phyloP scores from a whole-genome alignment of 2,329 filamentous ascomycete species.

The Dothiorella sarmentorum region DNA sequence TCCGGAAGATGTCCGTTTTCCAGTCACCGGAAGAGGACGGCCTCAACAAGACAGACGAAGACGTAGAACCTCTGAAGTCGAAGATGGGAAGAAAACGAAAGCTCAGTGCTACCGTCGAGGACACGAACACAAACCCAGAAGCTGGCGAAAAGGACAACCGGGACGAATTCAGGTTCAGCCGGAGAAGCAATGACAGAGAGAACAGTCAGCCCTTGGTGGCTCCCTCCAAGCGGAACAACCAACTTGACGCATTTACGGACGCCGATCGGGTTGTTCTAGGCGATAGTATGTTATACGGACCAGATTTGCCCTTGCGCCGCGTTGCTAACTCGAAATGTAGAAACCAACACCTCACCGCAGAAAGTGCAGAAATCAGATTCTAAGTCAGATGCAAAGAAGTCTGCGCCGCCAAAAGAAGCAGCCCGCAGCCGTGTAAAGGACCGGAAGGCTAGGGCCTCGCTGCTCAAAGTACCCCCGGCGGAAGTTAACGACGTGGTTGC shows the following conservation, averaged over 20 bases:
- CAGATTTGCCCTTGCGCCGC: too few relatives aligned
- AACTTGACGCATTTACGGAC: conserved; percentile 16
- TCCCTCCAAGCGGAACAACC: not conserved
- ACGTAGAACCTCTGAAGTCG: conserved; percentile 26
- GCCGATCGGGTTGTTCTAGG: conserved; percentile 38
- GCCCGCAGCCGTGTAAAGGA: conserved; percentile 17
- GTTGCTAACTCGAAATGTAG: conserved; percentile 9
- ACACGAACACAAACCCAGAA: conserved; percentile 21
- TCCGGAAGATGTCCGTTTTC: conserved; percentile 43
- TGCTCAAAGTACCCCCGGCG: conserved; percentile 1
- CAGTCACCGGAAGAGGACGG: conserved; percentile 37
- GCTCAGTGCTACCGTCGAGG: conserved; percentile 41
- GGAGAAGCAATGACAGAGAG: conserved; percentile 22
- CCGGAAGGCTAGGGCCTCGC: conserved; percentile 20
- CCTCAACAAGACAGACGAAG: conserved; percentile 29
- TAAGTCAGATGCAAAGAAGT: conserved; percentile 22
- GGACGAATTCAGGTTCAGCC: conserved; percentile 48
- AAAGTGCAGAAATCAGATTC: conserved; percentile 23
- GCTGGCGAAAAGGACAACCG: conserved; percentile 7
- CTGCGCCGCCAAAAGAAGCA: not conserved
- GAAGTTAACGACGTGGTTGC: not conserved
- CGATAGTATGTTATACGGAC: conserved; percentile 35
- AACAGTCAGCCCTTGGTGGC: not conserved
- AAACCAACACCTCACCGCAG: conserved; percentile 36
- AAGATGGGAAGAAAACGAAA: conserved; percentile 56